Evolutionary conservation across 352 stramenopile genomes (phyloP).

Genomic region (Blastocystis sp.): DNA sequence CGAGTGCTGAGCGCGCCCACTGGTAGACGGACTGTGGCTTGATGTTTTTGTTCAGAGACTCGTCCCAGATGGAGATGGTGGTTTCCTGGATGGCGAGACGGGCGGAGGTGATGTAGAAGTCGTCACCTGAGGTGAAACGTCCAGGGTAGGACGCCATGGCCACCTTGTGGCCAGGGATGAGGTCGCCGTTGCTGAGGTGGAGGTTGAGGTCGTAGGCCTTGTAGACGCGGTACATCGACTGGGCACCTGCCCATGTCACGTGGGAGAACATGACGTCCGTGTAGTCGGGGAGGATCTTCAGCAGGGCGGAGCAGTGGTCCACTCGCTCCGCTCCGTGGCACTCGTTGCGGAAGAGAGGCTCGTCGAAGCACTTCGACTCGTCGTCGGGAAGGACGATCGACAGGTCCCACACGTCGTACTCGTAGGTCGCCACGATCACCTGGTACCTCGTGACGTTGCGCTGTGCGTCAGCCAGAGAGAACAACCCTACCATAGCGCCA

Average conservation of each 20-base stretch:
- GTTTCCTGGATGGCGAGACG: constrained; percentile 71
- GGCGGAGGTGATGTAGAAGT: constrained; percentile 71
- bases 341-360: not conserved
- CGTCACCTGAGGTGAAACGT: constrained; percentile 71
- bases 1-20: constrained; percentile 65
- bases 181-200: not conserved
- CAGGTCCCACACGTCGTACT: constrained; percentile 64
- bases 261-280: constrained; percentile 71
- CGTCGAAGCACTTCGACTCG: not conserved
- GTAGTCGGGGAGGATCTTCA: constrained; percentile 70
- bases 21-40: constrained; percentile 68
- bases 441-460: constrained; percentile 70
- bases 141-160: constrained; percentile 72
- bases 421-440: constrained; percentile 67
- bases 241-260: constrained; percentile 70
- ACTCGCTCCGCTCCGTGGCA: constrained; percentile 38
- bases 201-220: constrained; percentile 71
- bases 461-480: constrained; percentile 66
- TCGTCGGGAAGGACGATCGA: constrained; percentile 53
- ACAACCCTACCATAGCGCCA: constrained; percentile 65
- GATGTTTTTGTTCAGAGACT: constrained; percentile 69
- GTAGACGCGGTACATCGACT: constrained; percentile 72
- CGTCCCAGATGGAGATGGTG: constrained; percentile 69
- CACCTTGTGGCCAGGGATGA: constrained; percentile 64
- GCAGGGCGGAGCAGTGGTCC: constrained; percentile 69